phyloP scores from a whole-genome alignment of 345 rosid species.

The Acer negundo region DNA sequence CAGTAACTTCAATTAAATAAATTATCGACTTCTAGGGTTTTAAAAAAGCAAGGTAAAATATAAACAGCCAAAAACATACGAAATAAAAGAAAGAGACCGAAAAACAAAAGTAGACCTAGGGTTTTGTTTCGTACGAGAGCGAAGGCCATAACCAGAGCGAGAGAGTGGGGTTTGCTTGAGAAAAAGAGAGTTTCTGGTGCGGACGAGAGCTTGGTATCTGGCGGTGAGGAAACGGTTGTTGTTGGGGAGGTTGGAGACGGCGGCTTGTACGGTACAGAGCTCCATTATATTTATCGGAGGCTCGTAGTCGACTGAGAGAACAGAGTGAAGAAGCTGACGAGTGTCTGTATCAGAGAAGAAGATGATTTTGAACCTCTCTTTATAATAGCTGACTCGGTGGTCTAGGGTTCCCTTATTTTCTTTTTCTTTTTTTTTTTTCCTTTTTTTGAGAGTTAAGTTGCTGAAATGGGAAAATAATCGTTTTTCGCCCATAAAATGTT shows the following conservation, averaged over 20 bases:
- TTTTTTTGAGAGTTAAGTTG: too few species aligned
- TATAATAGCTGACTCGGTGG: too few species aligned
- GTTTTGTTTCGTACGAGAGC: conserved; percentile 41
- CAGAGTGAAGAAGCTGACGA: background rate
- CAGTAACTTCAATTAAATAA: background rate
- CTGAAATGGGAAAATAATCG: too few species aligned
- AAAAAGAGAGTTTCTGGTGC: conserved; percentile 25
- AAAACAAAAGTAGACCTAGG: conserved; percentile 28
- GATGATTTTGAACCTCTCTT: too few species aligned
- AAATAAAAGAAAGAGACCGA: background rate
- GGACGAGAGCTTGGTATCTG: conserved; percentile 5
- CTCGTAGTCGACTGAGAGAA: background rate
- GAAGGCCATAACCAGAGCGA: conserved; percentile 19
- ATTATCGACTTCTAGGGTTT: too few species aligned
- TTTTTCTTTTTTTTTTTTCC: too few species aligned
- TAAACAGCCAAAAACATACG: background rate
- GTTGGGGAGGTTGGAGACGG: conserved; percentile 30
- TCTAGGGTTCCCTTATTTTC: too few species aligned
- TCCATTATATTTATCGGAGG: conserved; percentile 36
- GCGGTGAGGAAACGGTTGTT: conserved; percentile 18
- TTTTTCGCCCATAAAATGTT: too few species aligned
- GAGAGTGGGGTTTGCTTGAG: conserved; percentile 18
- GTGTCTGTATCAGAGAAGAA: too few species aligned
- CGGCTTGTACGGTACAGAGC: conserved; percentile 31
- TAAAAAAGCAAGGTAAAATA: too few species aligned